These are phyloP conservation scores for Sporothrix pallida DNA, from an alignment of 2,329 filamentous ascomycete species.

Conservation along the genomic window DNA sequence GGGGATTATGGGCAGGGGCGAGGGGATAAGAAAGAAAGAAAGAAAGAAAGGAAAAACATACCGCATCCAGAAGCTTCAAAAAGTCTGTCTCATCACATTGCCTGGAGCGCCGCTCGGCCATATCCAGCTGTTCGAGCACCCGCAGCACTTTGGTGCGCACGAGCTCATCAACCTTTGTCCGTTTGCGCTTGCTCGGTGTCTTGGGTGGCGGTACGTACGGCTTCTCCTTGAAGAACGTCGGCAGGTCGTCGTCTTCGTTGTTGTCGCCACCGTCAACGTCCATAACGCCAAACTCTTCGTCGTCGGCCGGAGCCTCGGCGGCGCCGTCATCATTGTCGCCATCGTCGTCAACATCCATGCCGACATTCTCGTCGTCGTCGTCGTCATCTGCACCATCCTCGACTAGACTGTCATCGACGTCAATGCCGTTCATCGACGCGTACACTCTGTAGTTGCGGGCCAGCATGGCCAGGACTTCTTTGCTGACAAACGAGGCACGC, in stretches of 20 bases:
- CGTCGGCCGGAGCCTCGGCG: conserved; percentile 55
- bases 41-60: conserved; percentile 34
- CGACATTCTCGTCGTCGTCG: conserved; percentile 54
- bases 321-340: conserved; percentile 50
- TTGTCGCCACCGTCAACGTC: conserved; percentile 49
- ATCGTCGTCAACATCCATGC: conserved; percentile 53
- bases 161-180: conserved; percentile 78
- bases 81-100: conserved; percentile 95
- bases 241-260: conserved; percentile 71
- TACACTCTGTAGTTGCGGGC: conserved; percentile 89
- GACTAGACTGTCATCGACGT: conserved; percentile 70
- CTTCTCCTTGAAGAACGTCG: conserved; percentile 79
- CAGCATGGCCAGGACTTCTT: conserved; percentile 79
- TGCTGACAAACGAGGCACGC: conserved; percentile 76
- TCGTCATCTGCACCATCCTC: conserved; percentile 54
- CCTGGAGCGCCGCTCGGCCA: conserved; percentile 80
- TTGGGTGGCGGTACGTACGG: conserved; percentile 53
- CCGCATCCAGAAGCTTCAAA: conserved; percentile 73
- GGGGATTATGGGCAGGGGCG: not conserved
- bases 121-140: conserved; percentile 79
- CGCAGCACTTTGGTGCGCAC: conserved; percentile 87
- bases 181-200: conserved; percentile 73
- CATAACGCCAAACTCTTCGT: conserved; percentile 68
- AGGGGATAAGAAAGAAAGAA: not conserved
- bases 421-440: conserved; percentile 84